phyloP scores from a whole-genome alignment of 2,329 filamentous ascomycete genomes.

The Elsinoe batatas region DNA sequence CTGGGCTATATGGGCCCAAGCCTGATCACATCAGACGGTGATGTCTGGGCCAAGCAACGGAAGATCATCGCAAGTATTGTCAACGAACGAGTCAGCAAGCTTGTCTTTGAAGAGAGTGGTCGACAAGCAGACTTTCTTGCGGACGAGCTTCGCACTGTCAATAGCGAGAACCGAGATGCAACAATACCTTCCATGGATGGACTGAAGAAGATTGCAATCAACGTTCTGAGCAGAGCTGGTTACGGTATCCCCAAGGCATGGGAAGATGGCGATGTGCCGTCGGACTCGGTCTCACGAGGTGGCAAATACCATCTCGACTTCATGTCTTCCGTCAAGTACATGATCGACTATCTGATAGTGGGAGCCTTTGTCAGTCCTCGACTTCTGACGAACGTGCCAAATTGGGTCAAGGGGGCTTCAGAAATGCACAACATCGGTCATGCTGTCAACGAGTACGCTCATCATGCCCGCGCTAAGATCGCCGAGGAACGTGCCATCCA shows the following conservation, averaged over 20 bases:
- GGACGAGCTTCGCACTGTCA: background rate
- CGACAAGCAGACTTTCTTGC: background rate
- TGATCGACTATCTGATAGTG: conserved; percentile 19
- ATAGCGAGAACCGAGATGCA: background rate
- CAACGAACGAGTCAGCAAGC: conserved; percentile 26
- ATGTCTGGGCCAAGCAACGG: conserved; percentile 24
- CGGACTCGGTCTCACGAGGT: conserved; percentile 18
- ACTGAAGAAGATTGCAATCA: conserved; percentile 28
- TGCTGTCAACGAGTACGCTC: conserved; percentile 22
- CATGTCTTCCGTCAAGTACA: conserved; percentile 25
- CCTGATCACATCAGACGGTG: conserved; percentile 20
- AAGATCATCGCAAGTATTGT: conserved; percentile 25
- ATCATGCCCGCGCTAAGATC: conserved; percentile 19
- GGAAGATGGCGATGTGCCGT: conserved; percentile 14
- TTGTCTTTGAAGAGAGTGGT: conserved; percentile 24
- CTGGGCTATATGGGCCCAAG: conserved; percentile 20
- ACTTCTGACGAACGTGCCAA: conserved; percentile 20
- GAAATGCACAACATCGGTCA: conserved; percentile 17
- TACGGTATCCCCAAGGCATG: conserved; percentile 24
- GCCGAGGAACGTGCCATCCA: conserved; percentile 17
- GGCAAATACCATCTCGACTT: conserved; percentile 13
- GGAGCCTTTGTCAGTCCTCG: conserved; percentile 20
- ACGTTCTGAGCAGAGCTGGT: conserved; percentile 25
- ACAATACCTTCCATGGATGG: conserved; percentile 19
- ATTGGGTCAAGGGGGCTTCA: conserved; percentile 20